Evolutionary conservation across 768 basidiomycete species (phyloP), one percentile per base, ranked within the genome.

Genomic region (Grammothele lineata): DNA sequence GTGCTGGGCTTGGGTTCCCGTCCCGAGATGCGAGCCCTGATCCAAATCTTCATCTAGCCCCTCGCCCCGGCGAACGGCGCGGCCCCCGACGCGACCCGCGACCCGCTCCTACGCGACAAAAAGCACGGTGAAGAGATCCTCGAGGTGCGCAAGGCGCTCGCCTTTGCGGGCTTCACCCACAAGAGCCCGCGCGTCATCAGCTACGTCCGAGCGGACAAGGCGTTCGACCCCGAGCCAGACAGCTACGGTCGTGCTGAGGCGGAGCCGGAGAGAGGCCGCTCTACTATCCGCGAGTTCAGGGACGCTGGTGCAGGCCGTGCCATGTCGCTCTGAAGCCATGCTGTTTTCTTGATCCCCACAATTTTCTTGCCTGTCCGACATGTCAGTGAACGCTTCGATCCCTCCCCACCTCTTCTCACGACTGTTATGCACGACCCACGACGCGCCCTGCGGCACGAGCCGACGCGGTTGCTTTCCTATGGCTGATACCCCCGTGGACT

Each of bases 161-260:
- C 92, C 18, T 95, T 93, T 67, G 88, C 86, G 48, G 90, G 89
- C 41, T 92, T 92, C 69, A 91, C 90, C 25, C 89, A 92, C 71
- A 91, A 86, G 75, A 88, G 85, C 58, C 89, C 89, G 51, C 83
- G 88, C 51, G 75, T 75, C 47, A 79, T 91, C 66, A 85, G 71
- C 63, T 91, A 90, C 66, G 72, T 80, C 57, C 76, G 83, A 60
- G 85, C 79, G 48, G 86, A 89, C 67, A 81, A 73, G 60, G 82
- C 81, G 40, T 85, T 88, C 63, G 80, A 79, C 60, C 73, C 70
- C 50, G 68, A 70, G 56, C 72, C 77, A 34, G 73, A 80, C 51
- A 71, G 70, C 39, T 74, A 72, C 57, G 72, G 70, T 21, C 72
- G 74, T 21, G 62, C 62, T 9, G 30, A 32, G 18, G n/a, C n/a